Percentiles rank a stretch among this genome's conserved stretches.
Conservation (phyloP, 352 stramenopile genomes). For the Thalassiosira delicatula region DNA sequence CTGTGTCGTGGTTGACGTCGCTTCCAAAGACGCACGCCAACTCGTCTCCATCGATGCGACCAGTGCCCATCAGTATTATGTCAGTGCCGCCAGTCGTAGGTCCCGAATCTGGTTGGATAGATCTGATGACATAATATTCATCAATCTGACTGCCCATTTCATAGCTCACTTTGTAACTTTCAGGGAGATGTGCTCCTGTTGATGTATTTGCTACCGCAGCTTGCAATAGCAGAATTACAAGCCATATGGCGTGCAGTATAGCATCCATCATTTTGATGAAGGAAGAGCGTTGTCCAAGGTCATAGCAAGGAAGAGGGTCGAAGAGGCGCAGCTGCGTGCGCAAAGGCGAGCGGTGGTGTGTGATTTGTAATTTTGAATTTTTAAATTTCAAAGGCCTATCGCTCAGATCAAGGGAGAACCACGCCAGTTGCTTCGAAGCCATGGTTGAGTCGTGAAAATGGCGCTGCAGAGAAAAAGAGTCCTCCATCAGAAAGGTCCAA, state of each 20-base stretch:
- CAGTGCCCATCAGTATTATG: conserved; percentile 24
- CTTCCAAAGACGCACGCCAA: conserved; percentile 39
- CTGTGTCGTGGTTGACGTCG: background rate
- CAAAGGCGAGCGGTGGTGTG: too few relatives aligned
- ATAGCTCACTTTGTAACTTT: background rate
- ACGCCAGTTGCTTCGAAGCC: too few relatives aligned
- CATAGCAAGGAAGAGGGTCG: conserved; percentile 27
- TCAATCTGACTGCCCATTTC: background rate
- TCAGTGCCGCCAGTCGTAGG: conserved; percentile 24
- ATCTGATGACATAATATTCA: conserved; percentile 23
- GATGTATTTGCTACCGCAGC: background rate
- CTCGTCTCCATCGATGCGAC: conserved; percentile 6
- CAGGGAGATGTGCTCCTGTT: background rate
- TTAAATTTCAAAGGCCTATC: too few relatives aligned
- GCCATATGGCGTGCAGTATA: background rate
- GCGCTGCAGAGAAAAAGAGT: too few relatives aligned
- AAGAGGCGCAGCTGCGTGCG: too few relatives aligned
- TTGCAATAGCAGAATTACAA: conserved; percentile 3
- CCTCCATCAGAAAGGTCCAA: too few relatives aligned
- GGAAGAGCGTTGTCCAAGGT: background rate
- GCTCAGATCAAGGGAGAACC: too few relatives aligned
- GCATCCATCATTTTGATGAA: conserved; percentile 23
- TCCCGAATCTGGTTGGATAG: conserved; percentile 32
- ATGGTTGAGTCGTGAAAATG: too few relatives aligned
- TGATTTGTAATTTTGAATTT: too few relatives aligned